Percentiles rank a stretch among this genome's conserved stretches.
Evolutionary conservation across 2,329 filamentous ascomycete species (phyloP).

Genomic region (Immersiporthe knoxdaviesiana): DNA sequence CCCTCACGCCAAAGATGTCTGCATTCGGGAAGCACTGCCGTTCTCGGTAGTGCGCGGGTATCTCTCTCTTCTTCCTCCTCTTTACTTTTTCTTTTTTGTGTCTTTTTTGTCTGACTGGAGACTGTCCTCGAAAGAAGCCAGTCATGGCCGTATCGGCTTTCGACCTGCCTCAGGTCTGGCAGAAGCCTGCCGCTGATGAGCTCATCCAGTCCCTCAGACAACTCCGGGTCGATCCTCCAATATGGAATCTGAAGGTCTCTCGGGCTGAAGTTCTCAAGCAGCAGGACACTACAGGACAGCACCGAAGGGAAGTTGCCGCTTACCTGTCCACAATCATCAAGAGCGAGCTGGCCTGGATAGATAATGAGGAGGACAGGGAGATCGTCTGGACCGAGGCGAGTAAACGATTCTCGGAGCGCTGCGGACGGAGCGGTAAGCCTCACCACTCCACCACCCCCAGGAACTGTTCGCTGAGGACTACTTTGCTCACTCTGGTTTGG

Average conservation of each 20-base stretch:
- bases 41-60: constrained; percentile 15
- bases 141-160: constrained; percentile 42
- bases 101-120: too few species aligned
- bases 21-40: constrained; percentile 17
- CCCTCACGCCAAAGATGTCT: constrained; percentile 20
- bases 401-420: constrained; percentile 79
- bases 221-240: constrained; percentile 68
- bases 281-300: constrained; percentile 47
- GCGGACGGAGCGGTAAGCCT: constrained; percentile 69
- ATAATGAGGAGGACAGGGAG: constrained; percentile 68
- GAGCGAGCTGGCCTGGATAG: constrained; percentile 70
- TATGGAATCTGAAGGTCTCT: constrained; percentile 61
- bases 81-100: neutral
- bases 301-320: constrained; percentile 57
- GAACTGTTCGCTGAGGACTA: neutral
- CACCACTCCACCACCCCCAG: neutral
- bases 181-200: constrained; percentile 67
- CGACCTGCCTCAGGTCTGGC: constrained; percentile 83
- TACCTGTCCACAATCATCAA: constrained; percentile 73
- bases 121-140: neutral
- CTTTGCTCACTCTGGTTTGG: neutral
- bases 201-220: constrained; percentile 69
- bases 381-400: constrained; percentile 78
- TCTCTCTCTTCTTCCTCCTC: neutral
- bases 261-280: constrained; percentile 47